phyloP scores from a whole-genome alignment of 2,329 filamentous ascomycete species.

The Chrysoporthe puriensis region DNA sequence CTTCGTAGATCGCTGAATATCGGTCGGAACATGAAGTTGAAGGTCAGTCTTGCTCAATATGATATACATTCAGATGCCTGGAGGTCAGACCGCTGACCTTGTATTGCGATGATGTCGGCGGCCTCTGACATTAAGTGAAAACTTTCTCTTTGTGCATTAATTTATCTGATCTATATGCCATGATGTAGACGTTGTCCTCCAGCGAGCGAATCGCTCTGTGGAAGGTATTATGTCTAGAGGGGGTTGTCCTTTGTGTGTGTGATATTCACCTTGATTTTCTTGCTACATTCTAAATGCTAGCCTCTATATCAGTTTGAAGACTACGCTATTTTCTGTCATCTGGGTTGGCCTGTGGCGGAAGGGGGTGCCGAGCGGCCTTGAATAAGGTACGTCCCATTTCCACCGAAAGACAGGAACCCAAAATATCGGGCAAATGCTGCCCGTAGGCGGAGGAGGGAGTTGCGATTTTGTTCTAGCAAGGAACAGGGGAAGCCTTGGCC shows the following conservation, averaged over 20 bases:
- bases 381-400: neutral
- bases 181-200: neutral
- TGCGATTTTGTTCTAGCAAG: neutral
- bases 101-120: neutral
- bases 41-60: neutral
- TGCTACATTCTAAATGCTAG: neutral
- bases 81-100: neutral
- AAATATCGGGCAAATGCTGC: conserved; percentile 26
- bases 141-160: neutral
- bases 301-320: neutral
- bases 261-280: neutral
- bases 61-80: neutral
- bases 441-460: neutral
- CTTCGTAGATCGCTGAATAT: neutral
- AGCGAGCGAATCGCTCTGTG: neutral
- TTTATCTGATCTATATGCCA: neutral
- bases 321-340: neutral
- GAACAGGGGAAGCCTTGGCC: neutral
- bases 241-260: too few species aligned
- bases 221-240: too few species aligned
- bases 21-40: neutral
- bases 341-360: neutral
- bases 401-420: neutral
- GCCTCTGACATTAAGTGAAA: neutral
- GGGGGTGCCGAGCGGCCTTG: neutral